Percentiles rank a stretch among this genome's conserved stretches.
Conservation (phyloP, 2,329 filamentous ascomycete genomes). For the Sporothrix pallida region DNA sequence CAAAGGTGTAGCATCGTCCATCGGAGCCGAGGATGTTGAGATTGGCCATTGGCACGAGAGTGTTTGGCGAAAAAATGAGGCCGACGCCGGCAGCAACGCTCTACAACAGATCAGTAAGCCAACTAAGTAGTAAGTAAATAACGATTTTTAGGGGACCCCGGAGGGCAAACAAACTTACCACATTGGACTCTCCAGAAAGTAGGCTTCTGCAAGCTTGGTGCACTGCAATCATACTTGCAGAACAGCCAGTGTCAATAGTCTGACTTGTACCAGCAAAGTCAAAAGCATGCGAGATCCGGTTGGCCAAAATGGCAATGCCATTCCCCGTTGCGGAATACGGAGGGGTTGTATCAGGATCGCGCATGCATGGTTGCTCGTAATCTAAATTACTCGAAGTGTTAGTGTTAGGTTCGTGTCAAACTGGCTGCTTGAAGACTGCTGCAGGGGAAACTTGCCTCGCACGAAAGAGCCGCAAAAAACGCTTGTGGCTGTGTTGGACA, state of each 20-base stretch:
- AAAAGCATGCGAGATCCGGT: slow-evolving; percentile 62
- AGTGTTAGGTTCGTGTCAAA: slow-evolving; percentile 21
- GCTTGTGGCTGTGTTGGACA: slow-evolving; percentile 53
- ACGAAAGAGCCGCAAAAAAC: slow-evolving; percentile 60
- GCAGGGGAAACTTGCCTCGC: slow-evolving; percentile 47
- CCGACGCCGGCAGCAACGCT: slow-evolving; percentile 58
- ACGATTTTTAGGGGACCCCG: neutral
- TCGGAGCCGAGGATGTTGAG: slow-evolving; percentile 59
- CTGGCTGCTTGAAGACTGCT: slow-evolving; percentile 25
- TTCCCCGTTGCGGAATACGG: slow-evolving; percentile 61
- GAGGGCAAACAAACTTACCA: slow-evolving; percentile 41
- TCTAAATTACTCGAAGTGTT: slow-evolving; percentile 44
- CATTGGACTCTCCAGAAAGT: slow-evolving; percentile 51
- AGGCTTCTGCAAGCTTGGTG: slow-evolving; percentile 60
- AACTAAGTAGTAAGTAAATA: slow-evolving; percentile 18
- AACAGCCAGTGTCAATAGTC: slow-evolving; percentile 66
- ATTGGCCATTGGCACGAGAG: slow-evolving; percentile 62
- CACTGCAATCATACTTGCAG: slow-evolving; percentile 59
- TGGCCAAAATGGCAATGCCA: slow-evolving; percentile 60
- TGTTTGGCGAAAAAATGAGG: slow-evolving; percentile 60
- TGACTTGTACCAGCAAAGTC: slow-evolving; percentile 62
- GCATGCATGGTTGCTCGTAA: slow-evolving; percentile 57
- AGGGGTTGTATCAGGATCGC: slow-evolving; percentile 57
- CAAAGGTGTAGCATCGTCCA: slow-evolving; percentile 61
- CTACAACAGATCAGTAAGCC: slow-evolving; percentile 39